A percentile compares a stretch with the other conserved stretches of the same genome.
These are phyloP conservation scores for Podila minutissima DNA, from an alignment of 192 early-diverging fungal genomes.

Conservation along the genomic window DNA sequence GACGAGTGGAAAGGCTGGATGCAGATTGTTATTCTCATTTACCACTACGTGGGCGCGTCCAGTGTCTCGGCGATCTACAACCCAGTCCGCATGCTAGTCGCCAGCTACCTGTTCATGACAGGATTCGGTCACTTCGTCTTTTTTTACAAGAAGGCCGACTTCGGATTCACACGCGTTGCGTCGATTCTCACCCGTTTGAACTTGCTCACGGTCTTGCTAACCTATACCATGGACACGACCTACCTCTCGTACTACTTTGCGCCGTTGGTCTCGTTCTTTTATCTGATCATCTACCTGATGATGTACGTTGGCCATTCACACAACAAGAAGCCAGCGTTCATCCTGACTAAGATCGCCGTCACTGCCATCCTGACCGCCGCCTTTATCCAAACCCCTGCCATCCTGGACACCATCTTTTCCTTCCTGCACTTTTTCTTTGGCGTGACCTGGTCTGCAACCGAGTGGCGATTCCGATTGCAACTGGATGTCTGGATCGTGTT, in stretches of 20 bases:
- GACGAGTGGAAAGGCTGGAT: conserved; percentile 94
- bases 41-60: conserved; percentile 78
- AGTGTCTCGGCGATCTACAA: conserved; percentile 72
- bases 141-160: conserved; percentile 77
- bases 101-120: conserved; percentile 84
- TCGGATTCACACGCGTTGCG: conserved; percentile 68
- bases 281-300: conserved; percentile 71
- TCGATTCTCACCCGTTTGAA: conserved; percentile 74
- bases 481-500: conserved; percentile 77
- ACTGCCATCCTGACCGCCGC: conserved; percentile 45
- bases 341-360: conserved; percentile 63
- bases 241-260: conserved; percentile 87
- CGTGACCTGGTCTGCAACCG: conserved; percentile 68
- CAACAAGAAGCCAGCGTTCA: conserved; percentile 60
- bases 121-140: conserved; percentile 84
- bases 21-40: conserved; percentile 76
- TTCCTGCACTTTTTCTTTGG: conserved; percentile 53
- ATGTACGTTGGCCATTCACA: conserved; percentile 62
- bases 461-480: conserved; percentile 77
- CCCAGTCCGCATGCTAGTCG: conserved; percentile 77
- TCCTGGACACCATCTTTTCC: conserved; percentile 57
- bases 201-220: conserved; percentile 69
- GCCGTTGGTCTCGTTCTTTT: conserved; percentile 78
- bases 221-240: conserved; percentile 73
- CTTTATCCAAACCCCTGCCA: conserved; percentile 50